Evolutionary conservation across 2,329 filamentous ascomycete species (phyloP).

Genomic region (Hypomyces rosellus): DNA sequence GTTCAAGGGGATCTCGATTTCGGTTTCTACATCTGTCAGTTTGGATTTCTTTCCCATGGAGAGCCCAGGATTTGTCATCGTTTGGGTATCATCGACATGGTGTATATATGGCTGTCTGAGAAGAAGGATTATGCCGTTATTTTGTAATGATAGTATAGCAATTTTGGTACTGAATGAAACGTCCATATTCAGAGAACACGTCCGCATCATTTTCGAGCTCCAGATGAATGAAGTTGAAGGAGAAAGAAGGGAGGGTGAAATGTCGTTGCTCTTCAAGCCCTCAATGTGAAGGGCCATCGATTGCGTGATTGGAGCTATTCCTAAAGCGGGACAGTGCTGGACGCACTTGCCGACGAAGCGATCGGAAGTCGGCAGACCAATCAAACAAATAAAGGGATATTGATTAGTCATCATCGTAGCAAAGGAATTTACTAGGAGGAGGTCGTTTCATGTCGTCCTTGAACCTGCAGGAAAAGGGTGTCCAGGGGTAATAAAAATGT

Average conservation of each 20-base stretch:
- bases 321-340: constrained; percentile 11
- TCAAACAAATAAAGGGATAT: neutral
- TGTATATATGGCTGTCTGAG: constrained; percentile 2
- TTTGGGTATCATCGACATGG: constrained; percentile 7
- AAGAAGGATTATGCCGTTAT: constrained; percentile 2
- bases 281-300: constrained; percentile 20
- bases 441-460: too few species aligned
- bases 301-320: constrained; percentile 28
- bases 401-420: neutral
- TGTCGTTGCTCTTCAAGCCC: constrained; percentile 15
- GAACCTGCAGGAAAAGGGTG: too few species aligned
- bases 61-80: neutral
- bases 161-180: constrained; percentile 17
- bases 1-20: constrained; percentile 2
- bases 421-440: too few species aligned
- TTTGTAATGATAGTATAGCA: constrained; percentile 12
- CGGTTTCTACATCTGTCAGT: constrained; percentile 9
- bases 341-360: neutral
- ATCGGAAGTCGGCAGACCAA: neutral
- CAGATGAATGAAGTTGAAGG: constrained; percentile 16
- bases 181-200: constrained; percentile 9
- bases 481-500: too few species aligned
- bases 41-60: neutral
- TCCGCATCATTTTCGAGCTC: constrained; percentile 2
- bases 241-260: constrained; percentile 9